Percentiles rank a stretch among this genome's conserved stretches.
Evolutionary conservation across 192 early-diverging fungal genomes (phyloP).

Genomic region (Backusella australiensis): DNA sequence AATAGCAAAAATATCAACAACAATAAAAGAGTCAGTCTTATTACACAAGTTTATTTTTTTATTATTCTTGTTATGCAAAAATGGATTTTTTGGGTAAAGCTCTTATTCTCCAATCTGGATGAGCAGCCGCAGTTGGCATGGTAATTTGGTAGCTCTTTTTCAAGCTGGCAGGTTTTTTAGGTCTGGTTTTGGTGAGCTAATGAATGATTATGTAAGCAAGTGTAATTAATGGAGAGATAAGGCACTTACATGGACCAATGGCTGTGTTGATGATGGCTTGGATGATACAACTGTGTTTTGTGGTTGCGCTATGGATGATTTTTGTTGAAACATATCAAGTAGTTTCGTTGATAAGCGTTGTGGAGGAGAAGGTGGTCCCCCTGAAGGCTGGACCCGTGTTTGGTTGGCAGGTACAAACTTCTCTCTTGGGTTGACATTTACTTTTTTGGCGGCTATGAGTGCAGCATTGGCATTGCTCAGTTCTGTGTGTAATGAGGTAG

Average conservation of each 20-base stretch:
- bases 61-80: neutral
- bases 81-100: slow-evolving; percentile 2
- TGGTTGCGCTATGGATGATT: neutral
- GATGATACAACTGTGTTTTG: neutral
- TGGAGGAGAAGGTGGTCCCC: neutral
- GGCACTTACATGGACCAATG: slow-evolving; percentile 4
- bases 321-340: slow-evolving; percentile 8
- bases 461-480: neutral
- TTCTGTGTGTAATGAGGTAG: neutral
- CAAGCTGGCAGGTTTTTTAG: slow-evolving; percentile 1
- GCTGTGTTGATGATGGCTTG: neutral
- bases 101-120: slow-evolving; percentile 16
- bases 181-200: slow-evolving; percentile 1
- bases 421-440: neutral
- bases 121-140: slow-evolving; percentile 8
- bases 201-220: neutral
- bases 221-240: neutral
- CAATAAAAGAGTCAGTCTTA: neutral
- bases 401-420: neutral
- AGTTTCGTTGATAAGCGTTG: slow-evolving; percentile 10
- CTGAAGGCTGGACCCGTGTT: neutral
- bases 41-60: neutral
- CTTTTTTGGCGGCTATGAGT: neutral
- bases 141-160: neutral
- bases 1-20: neutral